Base-by-base conservation (phyloP, 345 rosid genomes). In the Luvunga scandens region DNA sequence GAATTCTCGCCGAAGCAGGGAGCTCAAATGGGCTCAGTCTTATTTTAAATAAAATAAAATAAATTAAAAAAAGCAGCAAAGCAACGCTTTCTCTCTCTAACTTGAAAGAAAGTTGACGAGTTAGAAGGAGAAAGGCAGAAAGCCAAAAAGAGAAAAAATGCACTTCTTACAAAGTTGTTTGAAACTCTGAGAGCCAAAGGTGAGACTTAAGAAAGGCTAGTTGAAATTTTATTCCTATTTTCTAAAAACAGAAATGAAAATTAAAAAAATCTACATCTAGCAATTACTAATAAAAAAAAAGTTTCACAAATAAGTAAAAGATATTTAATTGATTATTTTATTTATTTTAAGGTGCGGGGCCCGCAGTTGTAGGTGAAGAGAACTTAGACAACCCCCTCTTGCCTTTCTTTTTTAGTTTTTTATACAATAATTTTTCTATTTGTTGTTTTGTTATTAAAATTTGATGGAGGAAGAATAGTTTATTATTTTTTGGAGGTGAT, bases 321-420 rank as follows among this genome's bases (percentile, higher is more conserved):
- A 4, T 39, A 9, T 39, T 39, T 39, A 39, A 39, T 9, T 10
- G 13, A 39, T 5, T 18, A 18, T 4, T 4, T 53, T 19, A 53
- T 16, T 53, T 5, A 16, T 4, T 53, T 59, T 4, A 60, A 77
- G 57, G 19, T 31, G 59, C 3, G 39, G 82, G 81, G 19, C 57
- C 82, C 71, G 28, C 62, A 38, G 25, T 2, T 33, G 0, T 13
- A 66, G 50, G 85, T 87, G 84, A 84, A 78, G 89, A 69, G 92
- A 83, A 89, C 87, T 84, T 89, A 76, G 89, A 86, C 88, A 27
- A 2, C 27, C 4, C 22, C 42, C 69, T 2, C 69, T 64, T 30
- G 68, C 24, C 34, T 63, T 6, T 53, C 57, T 48, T 53, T 53
- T 38, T 38, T 38, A 38, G 42, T 9, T 38, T 50, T 0, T 16